A percentile compares a stretch with the other conserved stretches of the same genome.
Conservation (phyloP, 495 filamentous ascomycete species). For the Hypoxylon subgilvum region DNA sequence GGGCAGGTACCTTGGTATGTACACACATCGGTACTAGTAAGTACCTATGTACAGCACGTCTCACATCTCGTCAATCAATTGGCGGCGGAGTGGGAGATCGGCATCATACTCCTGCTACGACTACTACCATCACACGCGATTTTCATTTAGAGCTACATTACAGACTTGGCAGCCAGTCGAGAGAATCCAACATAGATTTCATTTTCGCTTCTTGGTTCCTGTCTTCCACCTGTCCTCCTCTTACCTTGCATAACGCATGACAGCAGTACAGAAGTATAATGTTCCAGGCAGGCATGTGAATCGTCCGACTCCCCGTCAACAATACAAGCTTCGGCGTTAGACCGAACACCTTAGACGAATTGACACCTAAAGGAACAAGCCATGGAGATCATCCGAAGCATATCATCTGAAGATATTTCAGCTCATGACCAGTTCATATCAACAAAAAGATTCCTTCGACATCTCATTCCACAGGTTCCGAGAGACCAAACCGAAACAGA, state of each 20-base stretch:
- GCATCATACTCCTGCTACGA: neutral
- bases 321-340: slow-evolving; percentile 5
- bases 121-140: slow-evolving; percentile 26
- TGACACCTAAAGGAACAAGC: neutral
- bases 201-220: too few species aligned
- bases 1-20: too few species aligned
- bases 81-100: slow-evolving; percentile 18
- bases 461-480: neutral
- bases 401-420: slow-evolving; percentile 13
- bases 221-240: neutral
- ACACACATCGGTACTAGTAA: too few species aligned
- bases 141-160: slow-evolving; percentile 29
- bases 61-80: too few species aligned
- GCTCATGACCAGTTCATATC: neutral
- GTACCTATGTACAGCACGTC: too few species aligned
- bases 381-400: slow-evolving; percentile 7
- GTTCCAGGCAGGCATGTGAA: slow-evolving; percentile 1
- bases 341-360: slow-evolving; percentile 2
- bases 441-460: neutral
- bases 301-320: neutral
- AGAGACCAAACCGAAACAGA: too few species aligned
- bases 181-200: too few species aligned
- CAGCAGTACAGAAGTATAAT: slow-evolving; percentile 15
- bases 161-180: slow-evolving; percentile 26
- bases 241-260: slow-evolving; percentile 14